Conservation (phyloP, 176 grass and related monocot genomes). For the Zea luxurians region DNA sequence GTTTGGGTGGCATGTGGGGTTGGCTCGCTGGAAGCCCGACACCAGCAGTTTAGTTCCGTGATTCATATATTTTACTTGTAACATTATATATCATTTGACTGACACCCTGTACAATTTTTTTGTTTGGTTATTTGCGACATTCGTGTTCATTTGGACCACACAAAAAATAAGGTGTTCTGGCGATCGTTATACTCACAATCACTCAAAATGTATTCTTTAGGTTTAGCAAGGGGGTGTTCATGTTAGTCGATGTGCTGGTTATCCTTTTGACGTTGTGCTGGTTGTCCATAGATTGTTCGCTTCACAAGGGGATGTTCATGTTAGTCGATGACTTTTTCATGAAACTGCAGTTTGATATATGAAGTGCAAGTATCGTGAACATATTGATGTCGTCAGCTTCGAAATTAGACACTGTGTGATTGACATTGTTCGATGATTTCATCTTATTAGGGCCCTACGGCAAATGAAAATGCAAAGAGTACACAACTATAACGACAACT, state of each 20-base stretch:
- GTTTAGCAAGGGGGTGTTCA: no score
- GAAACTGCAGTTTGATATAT: no score
- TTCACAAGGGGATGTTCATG: no score
- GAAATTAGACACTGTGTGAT: no score
- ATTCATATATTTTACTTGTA: slow-evolving; percentile 47
- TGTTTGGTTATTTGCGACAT: neutral
- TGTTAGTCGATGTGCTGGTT: no score
- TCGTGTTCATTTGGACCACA: slow-evolving; percentile 36
- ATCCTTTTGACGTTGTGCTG: no score
- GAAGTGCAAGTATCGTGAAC: no score
- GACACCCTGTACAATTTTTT: neutral
- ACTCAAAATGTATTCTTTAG: neutral
- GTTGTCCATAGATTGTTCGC: no score
- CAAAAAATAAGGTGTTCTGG: slow-evolving; percentile 33
- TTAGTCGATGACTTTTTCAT: no score
- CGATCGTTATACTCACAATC: neutral
- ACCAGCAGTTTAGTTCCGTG: slow-evolving; percentile 6
- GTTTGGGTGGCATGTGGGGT: slow-evolving; percentile 83
- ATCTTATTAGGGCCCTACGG: neutral
- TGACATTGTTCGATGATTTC: no score
- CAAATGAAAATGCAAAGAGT: neutral
- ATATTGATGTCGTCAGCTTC: no score
- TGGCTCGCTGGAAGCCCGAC: slow-evolving; percentile 83
- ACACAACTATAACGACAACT: neutral
- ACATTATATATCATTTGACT: slow-evolving; percentile 30